A percentile compares a stretch with the other conserved stretches of the same genome.
Conservation (phyloP, 441 rosid genomes). For the Erodium texanum region DNA sequence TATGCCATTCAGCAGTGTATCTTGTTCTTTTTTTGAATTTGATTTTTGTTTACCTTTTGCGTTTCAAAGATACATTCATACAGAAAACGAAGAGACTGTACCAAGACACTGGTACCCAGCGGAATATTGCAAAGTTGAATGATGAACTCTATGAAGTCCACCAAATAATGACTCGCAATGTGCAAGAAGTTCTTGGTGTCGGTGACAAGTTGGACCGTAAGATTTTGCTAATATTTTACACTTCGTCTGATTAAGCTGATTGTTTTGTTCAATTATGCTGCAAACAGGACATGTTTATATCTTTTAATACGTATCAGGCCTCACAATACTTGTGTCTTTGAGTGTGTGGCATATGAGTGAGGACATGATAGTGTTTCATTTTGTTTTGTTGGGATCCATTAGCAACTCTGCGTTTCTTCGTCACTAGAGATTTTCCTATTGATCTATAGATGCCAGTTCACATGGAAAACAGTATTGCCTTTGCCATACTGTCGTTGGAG, state of each 20-base stretch:
- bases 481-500: not conserved
- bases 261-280: not conserved
- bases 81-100: constrained; percentile 96
- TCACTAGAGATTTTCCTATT: not conserved
- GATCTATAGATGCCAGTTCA: not conserved
- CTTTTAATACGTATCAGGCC: no score
- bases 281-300: not conserved
- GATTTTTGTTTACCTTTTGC: constrained; percentile 17
- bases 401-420: not conserved
- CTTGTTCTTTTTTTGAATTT: constrained; percentile 20
- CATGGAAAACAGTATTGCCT: not conserved
- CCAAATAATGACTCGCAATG: constrained; percentile 98
- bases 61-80: constrained; percentile 73
- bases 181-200: constrained; percentile 98
- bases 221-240: constrained; percentile 20
- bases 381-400: not conserved
- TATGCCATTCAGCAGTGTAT: constrained; percentile 12
- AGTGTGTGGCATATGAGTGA: no score
- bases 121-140: constrained; percentile 91
- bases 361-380: not conserved
- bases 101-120: constrained; percentile 90
- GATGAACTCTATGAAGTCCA: constrained; percentile 99
- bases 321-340: not conserved
- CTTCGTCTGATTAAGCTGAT: constrained; percentile 5
- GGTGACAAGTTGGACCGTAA: constrained; percentile 99